These are phyloP conservation scores for Cryphonectria nitschkei DNA, from an alignment of 2,329 filamentous ascomycete species.

Conservation along the genomic window DNA sequence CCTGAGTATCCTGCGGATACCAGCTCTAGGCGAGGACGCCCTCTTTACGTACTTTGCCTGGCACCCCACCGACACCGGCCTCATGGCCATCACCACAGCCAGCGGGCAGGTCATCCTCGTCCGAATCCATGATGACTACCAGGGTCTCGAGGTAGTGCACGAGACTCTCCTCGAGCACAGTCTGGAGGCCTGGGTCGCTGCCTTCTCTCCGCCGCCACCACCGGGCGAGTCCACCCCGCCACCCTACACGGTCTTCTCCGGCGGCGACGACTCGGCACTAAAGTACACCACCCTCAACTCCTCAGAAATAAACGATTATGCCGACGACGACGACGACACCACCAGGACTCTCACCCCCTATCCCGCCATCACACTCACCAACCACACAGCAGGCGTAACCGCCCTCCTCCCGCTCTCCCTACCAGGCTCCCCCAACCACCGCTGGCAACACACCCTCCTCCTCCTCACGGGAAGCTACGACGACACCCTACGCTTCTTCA, in stretches of 20 bases:
- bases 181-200: constrained; percentile 76
- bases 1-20: constrained; percentile 49
- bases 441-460: constrained; percentile 54
- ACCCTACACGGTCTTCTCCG: constrained; percentile 59
- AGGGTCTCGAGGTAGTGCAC: constrained; percentile 38
- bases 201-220: constrained; percentile 52
- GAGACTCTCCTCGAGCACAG: constrained; percentile 52
- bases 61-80: constrained; percentile 60
- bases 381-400: constrained; percentile 82
- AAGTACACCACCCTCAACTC: constrained; percentile 45
- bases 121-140: constrained; percentile 48
- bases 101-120: constrained; percentile 65
- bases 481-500: constrained; percentile 73
- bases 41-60: constrained; percentile 76
- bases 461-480: constrained; percentile 92
- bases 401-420: constrained; percentile 74
- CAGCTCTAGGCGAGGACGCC: constrained; percentile 57
- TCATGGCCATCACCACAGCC: constrained; percentile 73
- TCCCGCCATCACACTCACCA: constrained; percentile 34
- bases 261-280: constrained; percentile 75
- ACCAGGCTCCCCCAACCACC: constrained; percentile 47
- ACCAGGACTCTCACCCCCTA: constrained; percentile 27
- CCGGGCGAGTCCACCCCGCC: constrained; percentile 14
- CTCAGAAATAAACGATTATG: too few relatives aligned
- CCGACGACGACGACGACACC: background rate